phyloP scores from a whole-genome alignment of 495 filamentous ascomycete genomes.

The Diplogelasinospora grovesii region DNA sequence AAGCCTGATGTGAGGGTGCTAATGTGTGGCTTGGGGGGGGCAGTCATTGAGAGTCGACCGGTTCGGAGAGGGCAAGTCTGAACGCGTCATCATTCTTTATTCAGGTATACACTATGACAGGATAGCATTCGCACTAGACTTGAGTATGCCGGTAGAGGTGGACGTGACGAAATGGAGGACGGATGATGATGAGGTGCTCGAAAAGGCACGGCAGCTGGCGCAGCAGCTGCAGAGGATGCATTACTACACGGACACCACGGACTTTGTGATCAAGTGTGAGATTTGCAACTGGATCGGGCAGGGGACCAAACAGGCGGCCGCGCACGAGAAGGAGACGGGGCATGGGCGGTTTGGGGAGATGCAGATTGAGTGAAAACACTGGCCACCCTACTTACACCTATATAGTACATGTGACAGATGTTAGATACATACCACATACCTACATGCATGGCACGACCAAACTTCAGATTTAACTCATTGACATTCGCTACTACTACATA shows the following conservation, averaged over 20 bases:
- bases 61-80: slow-evolving; percentile 70
- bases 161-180: slow-evolving; percentile 76
- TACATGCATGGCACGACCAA: too few species aligned
- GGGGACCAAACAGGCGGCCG: slow-evolving; percentile 48
- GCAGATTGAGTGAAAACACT: slow-evolving; percentile 16
- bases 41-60: slow-evolving; percentile 47
- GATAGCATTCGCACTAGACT: slow-evolving; percentile 65
- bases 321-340: slow-evolving; percentile 28
- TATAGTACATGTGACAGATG: too few species aligned
- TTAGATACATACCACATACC: too few species aligned
- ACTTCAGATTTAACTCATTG: too few species aligned
- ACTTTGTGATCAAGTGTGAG: slow-evolving; percentile 78
- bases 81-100: slow-evolving; percentile 79
- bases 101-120: slow-evolving; percentile 94
- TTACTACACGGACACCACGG: slow-evolving; percentile 87
- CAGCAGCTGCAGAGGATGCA: slow-evolving; percentile 57
- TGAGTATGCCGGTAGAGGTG: slow-evolving; percentile 57
- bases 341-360: slow-evolving; percentile 29
- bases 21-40: too few species aligned
- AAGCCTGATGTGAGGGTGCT: too few species aligned
- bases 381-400: slow-evolving; percentile 1
- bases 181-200: slow-evolving; percentile 57
- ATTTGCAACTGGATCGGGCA: slow-evolving; percentile 61
- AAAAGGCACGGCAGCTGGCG: slow-evolving; percentile 65
- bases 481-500: background rate